Percentiles rank a stretch among this genome's conserved stretches.
Evolutionary conservation across 768 basidiomycete species (phyloP).

Genomic region (Fomitopsis pulvina): DNA sequence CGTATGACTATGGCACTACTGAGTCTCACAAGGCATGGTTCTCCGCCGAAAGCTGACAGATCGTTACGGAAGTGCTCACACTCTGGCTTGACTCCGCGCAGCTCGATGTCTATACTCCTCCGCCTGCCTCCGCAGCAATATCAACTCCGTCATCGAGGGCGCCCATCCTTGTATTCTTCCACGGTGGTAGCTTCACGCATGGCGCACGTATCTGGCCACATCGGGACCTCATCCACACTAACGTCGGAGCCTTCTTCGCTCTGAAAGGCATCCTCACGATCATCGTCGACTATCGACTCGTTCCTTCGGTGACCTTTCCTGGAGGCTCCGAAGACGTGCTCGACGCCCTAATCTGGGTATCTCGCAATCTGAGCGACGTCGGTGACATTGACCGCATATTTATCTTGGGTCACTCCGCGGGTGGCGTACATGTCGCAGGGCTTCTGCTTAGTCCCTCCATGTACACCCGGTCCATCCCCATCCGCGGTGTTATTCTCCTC

Average conservation of each 20-base stretch:
- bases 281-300: slow-evolving; percentile 64
- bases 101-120: not conserved
- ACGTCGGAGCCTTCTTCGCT: slow-evolving; percentile 57
- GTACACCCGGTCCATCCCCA: slow-evolving; percentile 18
- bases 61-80: not conserved
- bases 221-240: slow-evolving; percentile 45
- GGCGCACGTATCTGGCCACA: slow-evolving; percentile 46
- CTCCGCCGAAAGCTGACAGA: not conserved
- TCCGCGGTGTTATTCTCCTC: slow-evolving; percentile 40
- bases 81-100: not conserved
- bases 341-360: slow-evolving; percentile 51
- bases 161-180: slow-evolving; percentile 55
- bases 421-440: slow-evolving; percentile 43
- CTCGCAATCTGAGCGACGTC: slow-evolving; percentile 24
- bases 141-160: slow-evolving; percentile 18
- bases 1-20: not conserved
- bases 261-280: slow-evolving; percentile 40
- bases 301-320: slow-evolving; percentile 50
- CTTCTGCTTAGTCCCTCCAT: slow-evolving; percentile 30
- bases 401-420: slow-evolving; percentile 58
- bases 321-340: slow-evolving; percentile 48
- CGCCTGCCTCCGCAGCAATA: not conserved
- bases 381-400: slow-evolving; percentile 37
- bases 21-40: not conserved
- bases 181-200: slow-evolving; percentile 56